Evolutionary conservation across 208 protist species (phyloP), one percentile per base, ranked within the genome.

Genomic region (Leishmania tarentolae): DNA sequence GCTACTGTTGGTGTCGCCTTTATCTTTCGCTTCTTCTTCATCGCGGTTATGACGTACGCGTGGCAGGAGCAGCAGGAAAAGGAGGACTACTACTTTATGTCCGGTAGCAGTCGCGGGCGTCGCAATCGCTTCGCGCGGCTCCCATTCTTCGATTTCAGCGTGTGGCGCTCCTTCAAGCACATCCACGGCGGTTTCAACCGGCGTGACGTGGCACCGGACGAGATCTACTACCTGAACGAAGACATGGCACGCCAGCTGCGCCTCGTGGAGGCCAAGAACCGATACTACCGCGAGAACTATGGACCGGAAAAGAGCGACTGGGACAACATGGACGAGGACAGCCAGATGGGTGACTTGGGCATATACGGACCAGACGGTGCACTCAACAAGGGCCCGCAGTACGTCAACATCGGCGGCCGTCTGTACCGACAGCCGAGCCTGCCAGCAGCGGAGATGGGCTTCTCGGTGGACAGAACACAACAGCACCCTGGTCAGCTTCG

Each of bases 91-190:
- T 82, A 79, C 69, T 81, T 81, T 59, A 83, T 86, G 75, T 87
- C 82, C 35, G 83, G 76, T 79, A 84, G 76, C 79, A 90, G 75
- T 76, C 78, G 81, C 8, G 59, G 59, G 46, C 73, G 81, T 76
- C 71, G 68, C 76, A 68, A 81, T 56, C 78, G 79, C 71, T 52
- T 80, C 52, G 76, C 73, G 28, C 90, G 87, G 9, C 86, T 96
- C 69, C 93, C 87, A 59, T 97, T 93, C 91, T 97, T 97, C 88
- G 94, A 97, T 77, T 97, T 93, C 86, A 95, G 90, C 61, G 91
- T 97, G 44, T 97, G 94, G 93, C 92, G 94, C 46, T 97, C 94
- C 50, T 97, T 97, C 87, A 97, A 97, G 88, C 94, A 97, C 79
- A 93, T 97, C 57, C 94, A 97, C 78, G 94, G 94, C 79, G 94